Conservation (phyloP, 768 basidiomycete species). For the Leccinum subtestaceum region DNA sequence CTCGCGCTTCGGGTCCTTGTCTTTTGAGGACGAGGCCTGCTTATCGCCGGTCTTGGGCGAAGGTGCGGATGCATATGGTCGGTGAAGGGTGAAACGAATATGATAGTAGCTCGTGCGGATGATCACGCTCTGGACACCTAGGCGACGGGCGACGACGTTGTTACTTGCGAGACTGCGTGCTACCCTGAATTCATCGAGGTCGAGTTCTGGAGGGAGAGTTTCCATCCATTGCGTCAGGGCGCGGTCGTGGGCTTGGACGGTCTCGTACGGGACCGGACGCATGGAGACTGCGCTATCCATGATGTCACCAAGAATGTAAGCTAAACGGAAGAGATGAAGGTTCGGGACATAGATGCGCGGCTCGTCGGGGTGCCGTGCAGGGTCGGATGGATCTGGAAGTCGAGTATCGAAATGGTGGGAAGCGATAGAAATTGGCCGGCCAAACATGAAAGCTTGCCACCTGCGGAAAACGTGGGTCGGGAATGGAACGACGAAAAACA, state of each 20-base stretch:
- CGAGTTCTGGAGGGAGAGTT: slow-evolving; percentile 67
- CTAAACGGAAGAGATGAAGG: slow-evolving; percentile 72
- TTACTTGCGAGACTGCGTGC: slow-evolving; percentile 69
- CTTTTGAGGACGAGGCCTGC: slow-evolving; percentile 30
- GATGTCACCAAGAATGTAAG: slow-evolving; percentile 78
- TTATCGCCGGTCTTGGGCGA: slow-evolving; percentile 26
- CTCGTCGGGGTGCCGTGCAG: slow-evolving; percentile 38
- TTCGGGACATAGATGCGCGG: slow-evolving; percentile 75
- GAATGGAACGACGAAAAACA: neutral
- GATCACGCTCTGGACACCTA: slow-evolving; percentile 80
- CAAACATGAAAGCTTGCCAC: slow-evolving; percentile 89
- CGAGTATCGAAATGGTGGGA: slow-evolving; percentile 84
- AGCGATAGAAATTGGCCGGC: slow-evolving; percentile 69
- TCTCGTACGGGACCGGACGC: slow-evolving; percentile 74
- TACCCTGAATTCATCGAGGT: slow-evolving; percentile 73
- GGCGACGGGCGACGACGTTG: slow-evolving; percentile 54
- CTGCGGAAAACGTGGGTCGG: slow-evolving; percentile 35
- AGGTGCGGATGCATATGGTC: slow-evolving; percentile 57
- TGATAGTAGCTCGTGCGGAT: slow-evolving; percentile 76
- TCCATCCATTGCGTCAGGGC: slow-evolving; percentile 75
- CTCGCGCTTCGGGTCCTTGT: slow-evolving; percentile 33
- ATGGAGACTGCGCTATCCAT: slow-evolving; percentile 83
- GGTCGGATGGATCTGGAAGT: slow-evolving; percentile 64
- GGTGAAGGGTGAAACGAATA: slow-evolving; percentile 81
- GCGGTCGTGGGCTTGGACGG: slow-evolving; percentile 68